phyloP scores from a whole-genome alignment of 805 yeast genomes.

The Lipomyces spencermartinsiae region DNA sequence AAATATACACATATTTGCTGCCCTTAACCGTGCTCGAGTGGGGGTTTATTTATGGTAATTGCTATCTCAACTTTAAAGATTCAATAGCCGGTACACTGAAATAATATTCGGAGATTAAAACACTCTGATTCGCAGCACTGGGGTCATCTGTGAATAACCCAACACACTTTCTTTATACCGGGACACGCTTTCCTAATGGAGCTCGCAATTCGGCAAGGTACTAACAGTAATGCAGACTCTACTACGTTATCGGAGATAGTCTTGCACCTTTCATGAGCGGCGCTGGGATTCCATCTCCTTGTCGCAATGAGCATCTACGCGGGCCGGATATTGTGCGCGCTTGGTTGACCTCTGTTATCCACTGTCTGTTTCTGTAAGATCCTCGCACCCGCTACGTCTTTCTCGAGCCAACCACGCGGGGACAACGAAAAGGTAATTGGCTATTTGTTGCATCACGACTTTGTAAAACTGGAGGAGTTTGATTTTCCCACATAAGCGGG shows the following conservation, averaged over 20 bases:
- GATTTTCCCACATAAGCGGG: slow-evolving; percentile 43
- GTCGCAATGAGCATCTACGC: slow-evolving; percentile 41
- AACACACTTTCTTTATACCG: slow-evolving; percentile 39
- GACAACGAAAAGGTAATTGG: slow-evolving; percentile 40
- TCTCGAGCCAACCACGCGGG: slow-evolving; percentile 42
- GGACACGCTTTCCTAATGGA: slow-evolving; percentile 5
- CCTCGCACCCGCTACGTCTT: slow-evolving; percentile 36
- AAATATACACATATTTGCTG: too few species aligned
- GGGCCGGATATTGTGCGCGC: slow-evolving; percentile 41
- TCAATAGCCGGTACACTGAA: too few species aligned
- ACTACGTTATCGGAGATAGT: slow-evolving; percentile 41
- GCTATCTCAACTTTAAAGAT: too few species aligned
- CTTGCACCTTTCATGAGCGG: slow-evolving; percentile 36
- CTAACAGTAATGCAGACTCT: slow-evolving; percentile 31
- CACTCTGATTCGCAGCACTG: too few species aligned
- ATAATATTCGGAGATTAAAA: too few species aligned
- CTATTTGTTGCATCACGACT: slow-evolving; percentile 34
- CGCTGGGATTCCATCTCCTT: slow-evolving; percentile 40
- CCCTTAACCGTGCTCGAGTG: too few species aligned
- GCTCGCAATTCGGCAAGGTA: neutral
- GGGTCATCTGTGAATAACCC: too few species aligned
- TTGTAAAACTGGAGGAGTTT: slow-evolving; percentile 38
- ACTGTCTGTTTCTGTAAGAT: slow-evolving; percentile 39
- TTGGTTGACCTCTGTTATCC: slow-evolving; percentile 41
- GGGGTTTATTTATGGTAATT: too few species aligned